Percentiles rank a stretch among this genome's conserved stretches.
Conservation (phyloP, 1,139 yeast genomes). For the Wickerhamomyces sp. region DNA sequence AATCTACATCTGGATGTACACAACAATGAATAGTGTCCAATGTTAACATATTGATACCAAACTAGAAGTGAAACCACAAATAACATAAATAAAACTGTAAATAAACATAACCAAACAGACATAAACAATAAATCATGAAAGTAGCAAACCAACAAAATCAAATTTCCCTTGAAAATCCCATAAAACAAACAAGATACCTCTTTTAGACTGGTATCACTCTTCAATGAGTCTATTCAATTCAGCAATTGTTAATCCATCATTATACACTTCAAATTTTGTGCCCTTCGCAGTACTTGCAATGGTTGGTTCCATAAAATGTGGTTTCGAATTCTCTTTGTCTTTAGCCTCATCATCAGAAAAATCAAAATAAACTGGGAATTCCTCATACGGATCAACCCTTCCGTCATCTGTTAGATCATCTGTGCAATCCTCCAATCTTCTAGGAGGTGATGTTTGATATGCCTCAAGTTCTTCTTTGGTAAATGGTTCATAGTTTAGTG, state of each 20-base stretch:
- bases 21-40: neutral
- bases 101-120: neutral
- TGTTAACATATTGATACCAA: no score
- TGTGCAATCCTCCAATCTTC: conserved; percentile 8
- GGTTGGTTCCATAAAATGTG: conserved; percentile 23
- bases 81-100: neutral
- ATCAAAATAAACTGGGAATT: conserved; percentile 17
- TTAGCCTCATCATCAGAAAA: conserved; percentile 11
- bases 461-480: conserved; percentile 24
- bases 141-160: neutral
- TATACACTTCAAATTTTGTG: conserved; percentile 5
- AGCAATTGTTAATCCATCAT: conserved; percentile 17
- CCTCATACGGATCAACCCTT: conserved; percentile 12
- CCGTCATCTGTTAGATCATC: neutral
- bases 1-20: conserved; percentile 26
- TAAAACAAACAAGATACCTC: neutral
- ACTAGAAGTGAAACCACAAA: no score
- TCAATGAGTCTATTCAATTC: conserved; percentile 21
- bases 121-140: neutral
- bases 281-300: conserved; percentile 17
- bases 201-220: conserved; percentile 3
- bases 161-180: no score
- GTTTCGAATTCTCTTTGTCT: conserved; percentile 5
- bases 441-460: conserved; percentile 9
- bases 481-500: conserved; percentile 29